Base-by-base conservation (phyloP, 768 basidiomycete species). In the Boletus rufocinnamomeus region DNA sequence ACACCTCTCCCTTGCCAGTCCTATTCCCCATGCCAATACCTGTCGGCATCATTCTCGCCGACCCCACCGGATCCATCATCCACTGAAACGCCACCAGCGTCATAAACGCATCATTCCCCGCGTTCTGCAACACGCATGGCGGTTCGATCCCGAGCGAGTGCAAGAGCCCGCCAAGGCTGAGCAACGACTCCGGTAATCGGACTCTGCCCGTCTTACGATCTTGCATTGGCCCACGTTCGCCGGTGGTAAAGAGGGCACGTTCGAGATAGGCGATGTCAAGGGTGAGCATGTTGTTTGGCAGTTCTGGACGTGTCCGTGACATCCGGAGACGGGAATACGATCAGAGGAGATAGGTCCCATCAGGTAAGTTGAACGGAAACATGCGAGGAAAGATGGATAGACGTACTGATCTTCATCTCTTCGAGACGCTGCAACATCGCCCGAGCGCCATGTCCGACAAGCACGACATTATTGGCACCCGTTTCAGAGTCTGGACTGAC, bases 51-150 rank as follows among this genome's bases (percentile, higher is more conserved):
- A 30, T 9, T 4, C 10, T 9, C 35, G 56, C 28, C 16, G 21
- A 80, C 14, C 74, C 72, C 23, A 72, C 70, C 0, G 85, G 86
- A 53, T 87, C 86, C 14, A 90, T 71, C 40, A 93, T 79, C 64
- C 83, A 76, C 66, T 93, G 91, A 32, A 93, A 76, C 14, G 79
- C 83, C 43, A 88, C 83, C 30, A 93, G 80, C 51, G 76, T 75
- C 77, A 88, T 77, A 65, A 89, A 84, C 4, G 91, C 87, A 60
- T 90, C 87, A 69, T 93, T 93, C 16, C 91, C 91, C n/a, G 91
- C 76, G 65, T 92, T 91, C 69, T 88, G 83, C 58, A 87, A 68
- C 16, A 72, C 68, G 57, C 82, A 84, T 17, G 66, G 68, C 10
- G 65, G 54, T 2, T 62, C 59, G 40, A 72, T 59, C 19, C 80